Evolutionary conservation across 2,329 filamentous ascomycete species (phyloP), one percentile per base, ranked within the genome.

Genomic region (Ceratocystis colombiana): DNA sequence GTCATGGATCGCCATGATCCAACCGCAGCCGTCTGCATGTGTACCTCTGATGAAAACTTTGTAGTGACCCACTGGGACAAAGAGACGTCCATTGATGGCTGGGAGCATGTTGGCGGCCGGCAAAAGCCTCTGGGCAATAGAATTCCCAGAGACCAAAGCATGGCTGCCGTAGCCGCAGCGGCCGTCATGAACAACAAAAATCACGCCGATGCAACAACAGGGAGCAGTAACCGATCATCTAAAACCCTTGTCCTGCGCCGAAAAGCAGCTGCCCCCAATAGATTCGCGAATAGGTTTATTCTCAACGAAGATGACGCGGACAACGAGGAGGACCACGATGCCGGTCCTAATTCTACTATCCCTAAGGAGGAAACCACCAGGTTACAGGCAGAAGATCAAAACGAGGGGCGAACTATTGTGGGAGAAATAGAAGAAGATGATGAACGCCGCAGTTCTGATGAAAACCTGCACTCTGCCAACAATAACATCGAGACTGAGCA

Each of bases 81-180:
- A 22, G 28, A 33, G 28, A 30, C 30, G 28, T 30, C 55, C 17
- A 10, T 37, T 8, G 55, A 37, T 17, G 55, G 55, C 25, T 59
- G 55, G 55, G 28, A 59, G 8, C 55, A 25, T 30, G 55, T 59
- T 30, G 17, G 15, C 8, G 28, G 55, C 30, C 55, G 55, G 22
- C 55, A 59, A n/a, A 59, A 37, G 55, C 25, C 55, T 37, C 17
- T 37, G 2, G 30, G 55, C 28, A 37, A 8, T n/a, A 59, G 33
- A 20, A 25, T 20, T 25, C 5, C 5, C 17, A 8, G 55, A 37
- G 22, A 30, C 55, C 55, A 59, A n/a, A 59, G 55, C n/a, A 59
- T 59, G 55, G 55, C 55, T 33, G 55, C 55, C 25, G 30, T 59
- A 59, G 55, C 55, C 22, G 55, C 55, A 8, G 55, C 55, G 12